phyloP scores from a whole-genome alignment of 2,329 filamentous ascomycete species.

The Fusarium pseudoanthophilum region DNA sequence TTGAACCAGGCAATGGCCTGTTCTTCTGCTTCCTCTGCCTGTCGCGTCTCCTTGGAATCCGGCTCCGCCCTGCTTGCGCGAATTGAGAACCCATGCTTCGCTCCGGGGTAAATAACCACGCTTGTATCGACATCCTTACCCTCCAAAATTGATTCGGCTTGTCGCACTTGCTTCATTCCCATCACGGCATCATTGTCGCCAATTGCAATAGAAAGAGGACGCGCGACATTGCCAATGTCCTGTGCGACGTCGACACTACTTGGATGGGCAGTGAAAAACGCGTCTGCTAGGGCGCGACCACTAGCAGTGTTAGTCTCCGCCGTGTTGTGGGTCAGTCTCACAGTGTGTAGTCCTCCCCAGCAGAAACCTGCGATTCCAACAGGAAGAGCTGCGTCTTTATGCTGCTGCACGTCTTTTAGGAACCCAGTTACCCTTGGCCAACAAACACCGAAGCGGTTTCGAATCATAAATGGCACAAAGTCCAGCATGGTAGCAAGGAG shows the following conservation, averaged over 20 bases:
- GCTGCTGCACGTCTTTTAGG: constrained; percentile 51
- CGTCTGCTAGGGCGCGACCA: neutral
- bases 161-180: neutral
- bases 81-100: neutral
- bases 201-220: neutral
- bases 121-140: neutral
- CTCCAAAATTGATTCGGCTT: neutral
- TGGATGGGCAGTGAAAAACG: neutral
- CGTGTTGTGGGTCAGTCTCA: constrained; percentile 56
- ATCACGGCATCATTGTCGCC: neutral
- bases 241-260: neutral
- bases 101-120: neutral
- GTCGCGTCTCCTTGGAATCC: neutral
- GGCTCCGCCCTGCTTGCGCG: neutral
- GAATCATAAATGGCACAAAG: neutral
- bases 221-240: neutral
- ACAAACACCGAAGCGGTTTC: constrained; percentile 47
- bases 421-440: constrained; percentile 51
- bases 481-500: neutral
- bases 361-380: constrained; percentile 69
- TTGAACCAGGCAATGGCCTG: neutral
- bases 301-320: neutral
- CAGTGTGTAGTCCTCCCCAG: constrained; percentile 69
- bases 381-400: constrained; percentile 45
- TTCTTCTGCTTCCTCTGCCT: neutral